Evolutionary conservation across 371 early-diverging fungal genomes (phyloP).

Genomic region (Blastocladiella emersonii): DNA sequence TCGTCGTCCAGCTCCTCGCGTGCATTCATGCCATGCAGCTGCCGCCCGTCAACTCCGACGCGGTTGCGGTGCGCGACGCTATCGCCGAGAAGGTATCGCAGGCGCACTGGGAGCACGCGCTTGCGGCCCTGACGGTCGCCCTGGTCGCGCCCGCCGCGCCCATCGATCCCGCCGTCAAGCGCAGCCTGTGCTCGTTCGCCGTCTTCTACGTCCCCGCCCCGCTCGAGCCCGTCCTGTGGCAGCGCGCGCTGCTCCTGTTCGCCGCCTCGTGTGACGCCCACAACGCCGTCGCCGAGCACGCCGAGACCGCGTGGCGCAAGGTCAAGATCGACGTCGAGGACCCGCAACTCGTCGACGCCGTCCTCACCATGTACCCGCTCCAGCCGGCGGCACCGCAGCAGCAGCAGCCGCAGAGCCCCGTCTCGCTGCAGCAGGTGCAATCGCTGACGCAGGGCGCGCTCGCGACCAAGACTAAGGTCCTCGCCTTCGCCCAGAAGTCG

Average conservation of each 20-base stretch:
- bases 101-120: too few relatives aligned
- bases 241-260: constrained; percentile 17
- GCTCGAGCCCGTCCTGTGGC: not conserved
- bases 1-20: too few relatives aligned
- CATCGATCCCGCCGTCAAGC: not conserved
- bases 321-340: constrained; percentile 12
- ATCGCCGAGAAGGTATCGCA: too few relatives aligned
- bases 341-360: constrained; percentile 15
- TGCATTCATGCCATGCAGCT: not conserved
- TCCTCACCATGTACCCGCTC: constrained; percentile 29
- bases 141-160: not conserved
- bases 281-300: constrained; percentile 10
- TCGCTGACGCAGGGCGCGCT: constrained; percentile 10
- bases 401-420: too few relatives aligned
- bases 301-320: constrained; percentile 16
- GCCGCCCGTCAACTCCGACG: not conserved
- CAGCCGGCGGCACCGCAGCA: constrained; percentile 3
- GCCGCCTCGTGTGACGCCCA: constrained; percentile 49
- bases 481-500: constrained; percentile 23
- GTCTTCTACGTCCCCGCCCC: constrained; percentile 4
- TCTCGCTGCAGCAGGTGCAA: too few relatives aligned
- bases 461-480: constrained; percentile 22
- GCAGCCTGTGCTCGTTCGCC: not conserved
- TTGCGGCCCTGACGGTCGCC: too few relatives aligned
- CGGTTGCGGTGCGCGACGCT: not conserved